Evolutionary conservation across 768 basidiomycete genomes (phyloP).

Genomic region (Lyophyllum shimeji): DNA sequence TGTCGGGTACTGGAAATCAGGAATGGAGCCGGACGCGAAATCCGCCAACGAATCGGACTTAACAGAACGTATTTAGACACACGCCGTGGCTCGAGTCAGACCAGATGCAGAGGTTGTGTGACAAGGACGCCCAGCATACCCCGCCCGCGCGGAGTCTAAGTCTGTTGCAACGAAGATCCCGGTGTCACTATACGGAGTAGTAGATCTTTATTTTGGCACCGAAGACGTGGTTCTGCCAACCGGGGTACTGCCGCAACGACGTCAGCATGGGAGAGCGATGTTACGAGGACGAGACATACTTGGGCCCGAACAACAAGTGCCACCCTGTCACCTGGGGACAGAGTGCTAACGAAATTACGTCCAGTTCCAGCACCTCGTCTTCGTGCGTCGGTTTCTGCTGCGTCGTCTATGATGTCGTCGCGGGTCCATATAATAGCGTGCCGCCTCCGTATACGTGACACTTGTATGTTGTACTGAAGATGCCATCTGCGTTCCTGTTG

Average conservation of each 20-base stretch:
- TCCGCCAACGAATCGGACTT: too few relatives aligned
- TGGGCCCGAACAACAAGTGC: conserved; percentile 27
- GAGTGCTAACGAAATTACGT: conserved; percentile 17
- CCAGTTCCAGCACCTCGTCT: conserved; percentile 14
- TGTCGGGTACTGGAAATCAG: too few relatives aligned
- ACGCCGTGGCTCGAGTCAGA: too few relatives aligned
- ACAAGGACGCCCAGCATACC: too few relatives aligned
- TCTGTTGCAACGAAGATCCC: too few relatives aligned
- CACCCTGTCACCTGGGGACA: conserved; percentile 22
- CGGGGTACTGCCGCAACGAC: conserved; percentile 22
- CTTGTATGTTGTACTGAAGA: conserved; percentile 30
- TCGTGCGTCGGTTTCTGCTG: conserved; percentile 13
- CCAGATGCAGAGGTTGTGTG: too few relatives aligned
- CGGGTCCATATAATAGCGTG: conserved; percentile 26
- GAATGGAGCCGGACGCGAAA: too few relatives aligned
- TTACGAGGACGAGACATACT: conserved; percentile 16
- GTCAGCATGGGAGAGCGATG: neutral
- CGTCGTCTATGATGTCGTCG: conserved; percentile 9
- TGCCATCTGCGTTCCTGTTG: conserved; percentile 19
- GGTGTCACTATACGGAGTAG: conserved; percentile 19
- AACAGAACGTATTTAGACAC: too few relatives aligned
- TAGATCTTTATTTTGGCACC: conserved; percentile 24
- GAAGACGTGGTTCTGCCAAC: conserved; percentile 26
- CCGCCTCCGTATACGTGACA: conserved; percentile 8
- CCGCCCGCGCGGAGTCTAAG: too few relatives aligned